These are phyloP conservation scores for Styphnolobium japonicum DNA, from an alignment of 306 rosid species.

Conservation along the genomic window DNA sequence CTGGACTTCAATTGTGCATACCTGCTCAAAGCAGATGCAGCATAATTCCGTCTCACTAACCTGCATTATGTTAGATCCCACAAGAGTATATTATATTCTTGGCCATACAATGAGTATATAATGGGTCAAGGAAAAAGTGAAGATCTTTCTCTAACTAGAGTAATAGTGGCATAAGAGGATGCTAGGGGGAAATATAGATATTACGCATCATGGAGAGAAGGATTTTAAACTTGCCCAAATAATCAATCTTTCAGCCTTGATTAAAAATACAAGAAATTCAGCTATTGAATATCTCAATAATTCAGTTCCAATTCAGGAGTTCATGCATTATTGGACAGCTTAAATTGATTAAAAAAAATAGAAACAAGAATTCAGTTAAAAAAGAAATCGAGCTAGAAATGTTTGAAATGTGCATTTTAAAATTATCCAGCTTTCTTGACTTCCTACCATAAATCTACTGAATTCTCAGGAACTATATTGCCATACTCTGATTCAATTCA, in stretches of 20 bases:
- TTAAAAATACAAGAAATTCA: neutral
- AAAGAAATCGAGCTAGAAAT: neutral
- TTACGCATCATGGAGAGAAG: neutral
- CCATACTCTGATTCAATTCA: neutral
- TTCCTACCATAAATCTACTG: neutral
- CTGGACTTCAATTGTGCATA: slow-evolving; percentile 83
- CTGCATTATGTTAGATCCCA: slow-evolving; percentile 52
- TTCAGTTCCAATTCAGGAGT: neutral
- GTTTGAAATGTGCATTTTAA: neutral
- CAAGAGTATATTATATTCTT: neutral
- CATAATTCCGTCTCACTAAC: slow-evolving; percentile 76
- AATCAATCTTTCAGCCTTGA: neutral
- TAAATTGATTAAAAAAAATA: neutral
- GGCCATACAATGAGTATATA: slow-evolving; percentile 20
- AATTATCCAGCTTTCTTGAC: neutral
- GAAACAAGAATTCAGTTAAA: neutral
- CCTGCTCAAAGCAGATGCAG: slow-evolving; percentile 97
- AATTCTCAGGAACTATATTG: neutral
- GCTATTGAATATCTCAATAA: neutral
- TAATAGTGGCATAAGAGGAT: neutral
- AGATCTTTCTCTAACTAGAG: neutral
- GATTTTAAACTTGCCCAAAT: neutral
- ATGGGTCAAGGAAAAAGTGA: neutral
- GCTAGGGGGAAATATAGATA: neutral
- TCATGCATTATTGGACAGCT: neutral